These are phyloP conservation scores for Blastomyces emzantsi DNA, from an alignment of 2,329 filamentous ascomycete genomes.

Conservation along the genomic window DNA sequence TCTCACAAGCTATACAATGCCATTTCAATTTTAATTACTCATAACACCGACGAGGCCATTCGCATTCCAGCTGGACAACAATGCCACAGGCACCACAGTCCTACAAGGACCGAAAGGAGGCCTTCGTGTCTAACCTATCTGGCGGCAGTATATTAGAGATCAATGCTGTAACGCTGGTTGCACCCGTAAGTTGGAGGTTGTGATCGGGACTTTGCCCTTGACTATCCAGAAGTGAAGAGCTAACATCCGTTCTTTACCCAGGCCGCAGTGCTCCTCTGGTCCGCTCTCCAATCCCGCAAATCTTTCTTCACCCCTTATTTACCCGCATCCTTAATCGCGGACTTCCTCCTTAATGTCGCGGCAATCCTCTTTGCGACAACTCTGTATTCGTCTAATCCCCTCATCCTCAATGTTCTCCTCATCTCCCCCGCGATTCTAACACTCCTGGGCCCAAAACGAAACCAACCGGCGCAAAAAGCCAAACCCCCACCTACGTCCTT, in stretches of 20 bases:
- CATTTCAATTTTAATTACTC: constrained; percentile 15
- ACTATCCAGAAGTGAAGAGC: neutral
- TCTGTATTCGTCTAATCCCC: constrained; percentile 65
- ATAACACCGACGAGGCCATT: constrained; percentile 19
- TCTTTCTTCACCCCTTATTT: constrained; percentile 74
- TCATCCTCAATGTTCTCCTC: constrained; percentile 66
- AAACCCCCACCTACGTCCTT: constrained; percentile 23
- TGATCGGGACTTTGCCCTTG: neutral
- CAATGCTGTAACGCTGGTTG: constrained; percentile 73
- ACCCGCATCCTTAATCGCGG: constrained; percentile 57
- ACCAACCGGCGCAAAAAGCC: constrained; percentile 26
- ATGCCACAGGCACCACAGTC: constrained; percentile 33
- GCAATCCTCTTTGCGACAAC: constrained; percentile 78
- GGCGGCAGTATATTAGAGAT: constrained; percentile 80
- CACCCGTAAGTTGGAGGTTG: constrained; percentile 55
- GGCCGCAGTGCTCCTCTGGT: constrained; percentile 80
- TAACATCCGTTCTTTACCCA: constrained; percentile 30
- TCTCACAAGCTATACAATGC: neutral
- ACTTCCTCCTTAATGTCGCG: constrained; percentile 80
- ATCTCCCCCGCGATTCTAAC: constrained; percentile 60
- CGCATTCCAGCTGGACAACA: neutral
- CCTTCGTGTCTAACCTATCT: constrained; percentile 84
- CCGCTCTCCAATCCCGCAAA: constrained; percentile 72
- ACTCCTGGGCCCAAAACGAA: constrained; percentile 36
- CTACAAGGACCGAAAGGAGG: constrained; percentile 91